These are phyloP conservation scores for Solanum tarapatanum DNA, from an alignment of 257 asterid genomes.

Conservation along the genomic window DNA sequence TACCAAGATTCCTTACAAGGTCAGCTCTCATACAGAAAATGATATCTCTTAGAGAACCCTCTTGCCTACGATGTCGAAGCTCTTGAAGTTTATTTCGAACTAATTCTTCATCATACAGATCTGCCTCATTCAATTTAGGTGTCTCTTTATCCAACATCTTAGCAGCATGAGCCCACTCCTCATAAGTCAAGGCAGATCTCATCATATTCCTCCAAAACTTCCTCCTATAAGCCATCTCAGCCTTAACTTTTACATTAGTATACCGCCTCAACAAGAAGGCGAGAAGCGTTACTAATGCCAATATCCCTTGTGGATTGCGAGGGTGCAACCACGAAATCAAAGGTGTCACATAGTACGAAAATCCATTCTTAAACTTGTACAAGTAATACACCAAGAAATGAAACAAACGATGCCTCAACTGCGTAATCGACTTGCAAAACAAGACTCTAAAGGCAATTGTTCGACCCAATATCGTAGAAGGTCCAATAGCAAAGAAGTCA, in stretches of 20 bases:
- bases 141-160: slow-evolving; percentile 72
- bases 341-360: slow-evolving; percentile 31
- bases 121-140: slow-evolving; percentile 43
- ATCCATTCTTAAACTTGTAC: slow-evolving; percentile 23
- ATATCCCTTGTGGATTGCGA: slow-evolving; percentile 71
- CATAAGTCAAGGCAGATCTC: slow-evolving; percentile 65
- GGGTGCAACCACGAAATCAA: slow-evolving; percentile 73
- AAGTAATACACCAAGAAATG: slow-evolving; percentile 23
- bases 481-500: slow-evolving; percentile 83
- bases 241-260: slow-evolving; percentile 56
- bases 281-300: slow-evolving; percentile 52
- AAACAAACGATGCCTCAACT: slow-evolving; percentile 45
- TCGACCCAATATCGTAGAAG: slow-evolving; percentile 70
- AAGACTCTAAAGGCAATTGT: slow-evolving; percentile 71
- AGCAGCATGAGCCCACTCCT: slow-evolving; percentile 90
- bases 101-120: slow-evolving; percentile 68
- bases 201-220: slow-evolving; percentile 87
- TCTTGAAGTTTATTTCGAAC: slow-evolving; percentile 66
- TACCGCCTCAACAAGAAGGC: slow-evolving; percentile 63
- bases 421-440: slow-evolving; percentile 72
- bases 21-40: slow-evolving; percentile 82
- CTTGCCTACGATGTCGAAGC: slow-evolving; percentile 71
- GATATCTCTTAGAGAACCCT: slow-evolving; percentile 67
- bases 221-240: slow-evolving; percentile 80
- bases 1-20: slow-evolving; percentile 61